Base-by-base conservation (phyloP, 164 flowering plant species). In the Nymphaea colorata region DNA sequence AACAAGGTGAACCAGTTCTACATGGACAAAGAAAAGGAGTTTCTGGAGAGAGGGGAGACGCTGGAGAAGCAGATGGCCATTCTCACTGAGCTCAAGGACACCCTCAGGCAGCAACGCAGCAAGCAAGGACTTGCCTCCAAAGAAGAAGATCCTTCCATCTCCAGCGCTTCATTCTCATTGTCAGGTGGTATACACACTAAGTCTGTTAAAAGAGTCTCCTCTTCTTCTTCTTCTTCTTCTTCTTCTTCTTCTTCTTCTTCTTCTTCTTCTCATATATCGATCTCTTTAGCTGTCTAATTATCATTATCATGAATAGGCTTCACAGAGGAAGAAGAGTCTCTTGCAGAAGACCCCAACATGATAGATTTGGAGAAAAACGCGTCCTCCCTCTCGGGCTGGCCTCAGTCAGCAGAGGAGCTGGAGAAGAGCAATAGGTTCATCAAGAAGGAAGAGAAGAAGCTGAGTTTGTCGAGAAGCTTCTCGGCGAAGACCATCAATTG, bases 1-100 rank as follows among this genome's bases (percentile, higher is more conserved):
- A 90, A 91, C 81, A 94, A 91, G 67, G 99, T 94, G 76, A 94
- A 91, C 65, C 91, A 91, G 68, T 94, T 94, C 70, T 94, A 81
- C 76, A 84, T 72, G 74, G 74, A 66, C 2, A 94, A 88, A 72
- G 99, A 94, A 84, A 84, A 75, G 10, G 99, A 91, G 82, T 94
- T 94, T 68, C 55, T 90, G 67, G 97, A 94, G 44, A 86, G 97
- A 77, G 95, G 90, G 3, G 95, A 87, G 62, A 82, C 84, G 45
- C 67, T 90, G 74, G 83, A 83, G 82, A 87, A 88, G 53, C 99
- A 94, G 63, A 76, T 90, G 86, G 88, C 83, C 70, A 84, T 91
- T 68, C 92, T 91, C 62, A 68, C 77, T 59, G 80, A 89, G 73
- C 86, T 89, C 64, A 86, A 81, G 74, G 66, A 76, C 7, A 83